Evolutionary conservation across 2,329 filamentous ascomycete genomes (phyloP), one percentile per base, ranked within the genome.

Genomic region (Didymosphaeria variabile): DNA sequence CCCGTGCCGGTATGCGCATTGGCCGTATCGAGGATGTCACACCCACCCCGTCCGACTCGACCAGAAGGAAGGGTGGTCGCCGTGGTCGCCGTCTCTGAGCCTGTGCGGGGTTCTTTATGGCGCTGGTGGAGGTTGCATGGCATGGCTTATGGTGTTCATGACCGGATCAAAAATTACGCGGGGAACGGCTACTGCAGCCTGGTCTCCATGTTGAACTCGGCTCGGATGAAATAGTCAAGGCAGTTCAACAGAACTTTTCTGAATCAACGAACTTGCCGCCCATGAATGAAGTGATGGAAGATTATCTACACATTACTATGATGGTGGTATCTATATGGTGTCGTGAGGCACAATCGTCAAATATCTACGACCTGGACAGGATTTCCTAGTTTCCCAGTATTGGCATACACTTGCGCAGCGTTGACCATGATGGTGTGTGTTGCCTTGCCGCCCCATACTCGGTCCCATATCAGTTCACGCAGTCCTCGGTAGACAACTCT

Each of bases 21-120:
- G 95, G 95, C 82, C 92, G 95, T 81, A 99, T 99, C 79, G 95
- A 99, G 91, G 95, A 99, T 83, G 95, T 99, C 71, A 99, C 96
- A 78, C 95, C 95, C 78, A 99, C 95, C 66, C 95, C 96, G 78
- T 99, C 95, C 84, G 95, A 99, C 86, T 97, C 93, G 83, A 99
- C 95, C 80, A 92, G 95, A 86, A 94, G 94, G 88, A 99, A 99
- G 93, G 95, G 95, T 88, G 95, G 95, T 97, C 94, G 95, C 86
- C 94, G 95, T 92, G 95, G 95, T 98, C 95, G 95, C 87, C 94
- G 95, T 97, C 92, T 99, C 85, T 99, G 87, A 92, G 85, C 82
- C 78, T 80, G 68, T 81, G 76, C 77, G 69, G 59, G 66, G 68
- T 62, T 64, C 77, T 78, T 79, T 79, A 79, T 68, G 69, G 67